Conservation (phyloP, 495 filamentous ascomycete genomes). For the Astrocystis sublimbata region DNA sequence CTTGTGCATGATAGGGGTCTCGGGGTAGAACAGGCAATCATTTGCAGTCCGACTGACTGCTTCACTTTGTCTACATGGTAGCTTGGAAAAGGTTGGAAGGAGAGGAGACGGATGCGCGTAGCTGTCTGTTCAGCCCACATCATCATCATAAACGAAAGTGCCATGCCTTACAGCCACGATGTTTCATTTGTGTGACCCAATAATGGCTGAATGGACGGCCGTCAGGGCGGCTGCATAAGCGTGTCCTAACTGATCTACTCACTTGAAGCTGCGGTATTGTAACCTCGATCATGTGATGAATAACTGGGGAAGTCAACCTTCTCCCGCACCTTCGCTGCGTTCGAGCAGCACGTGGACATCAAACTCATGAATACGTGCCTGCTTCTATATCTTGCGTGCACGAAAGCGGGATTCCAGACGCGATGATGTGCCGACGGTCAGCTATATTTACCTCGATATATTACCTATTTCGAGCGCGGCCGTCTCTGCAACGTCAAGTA, state of each 20-base stretch:
- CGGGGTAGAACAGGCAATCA: not conserved
- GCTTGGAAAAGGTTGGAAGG: not conserved
- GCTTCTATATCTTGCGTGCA: not conserved
- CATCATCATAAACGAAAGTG: not conserved
- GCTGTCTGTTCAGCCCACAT: not conserved
- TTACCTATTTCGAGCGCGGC: not conserved
- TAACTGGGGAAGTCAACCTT: not conserved
- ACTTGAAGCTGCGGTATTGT: no score
- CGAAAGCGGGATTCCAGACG: not conserved
- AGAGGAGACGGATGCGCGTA: not conserved
- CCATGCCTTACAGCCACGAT: not conserved
- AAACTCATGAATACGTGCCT: not conserved
- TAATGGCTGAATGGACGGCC: not conserved
- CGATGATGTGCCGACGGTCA: not conserved
- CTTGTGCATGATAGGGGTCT: not conserved
- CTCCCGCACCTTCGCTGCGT: not conserved
- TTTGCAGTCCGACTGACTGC: not conserved
- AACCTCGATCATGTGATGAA: not conserved
- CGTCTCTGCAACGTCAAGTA: not conserved
- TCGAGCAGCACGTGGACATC: not conserved
- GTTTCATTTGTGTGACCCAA: not conserved
- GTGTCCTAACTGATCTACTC: not conserved
- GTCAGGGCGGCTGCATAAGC: not conserved
- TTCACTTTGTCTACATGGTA: not conserved
- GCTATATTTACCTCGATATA: not conserved